Evolutionary conservation across 768 basidiomycete species (phyloP).

Genomic region (Leucocoprinus birnbaumii): DNA sequence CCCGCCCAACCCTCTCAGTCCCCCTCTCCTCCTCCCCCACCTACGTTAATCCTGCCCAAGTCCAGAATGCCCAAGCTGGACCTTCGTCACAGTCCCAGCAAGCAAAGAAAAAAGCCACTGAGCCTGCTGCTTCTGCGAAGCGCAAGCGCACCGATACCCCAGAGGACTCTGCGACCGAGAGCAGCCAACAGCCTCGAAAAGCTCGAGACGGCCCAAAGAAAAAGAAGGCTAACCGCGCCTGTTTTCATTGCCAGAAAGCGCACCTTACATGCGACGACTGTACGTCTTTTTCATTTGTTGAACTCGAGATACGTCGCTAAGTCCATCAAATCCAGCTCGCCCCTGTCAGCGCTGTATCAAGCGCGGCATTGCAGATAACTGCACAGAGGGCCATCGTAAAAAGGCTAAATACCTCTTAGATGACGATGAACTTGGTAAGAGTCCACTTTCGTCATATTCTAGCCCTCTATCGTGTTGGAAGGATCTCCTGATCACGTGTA

Average conservation of each 20-base stretch:
- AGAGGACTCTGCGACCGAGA: conserved; percentile 50
- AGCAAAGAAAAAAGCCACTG: conserved; percentile 36
- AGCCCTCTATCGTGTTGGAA: conserved; percentile 11
- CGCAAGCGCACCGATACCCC: conserved; percentile 62
- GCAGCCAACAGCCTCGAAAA: conserved; percentile 42
- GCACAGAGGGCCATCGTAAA: conserved; percentile 94
- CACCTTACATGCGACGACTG: conserved; percentile 99
- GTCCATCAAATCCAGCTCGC: conserved; percentile 55
- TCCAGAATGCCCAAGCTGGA: conserved; percentile 42
- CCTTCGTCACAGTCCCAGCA: conserved; percentile 31
- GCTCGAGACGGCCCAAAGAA: conserved; percentile 81
- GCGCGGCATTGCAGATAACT: conserved; percentile 84
- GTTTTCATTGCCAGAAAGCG: conserved; percentile 94
- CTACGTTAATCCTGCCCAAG: conserved; percentile 41
- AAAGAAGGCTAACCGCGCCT: conserved; percentile 93
- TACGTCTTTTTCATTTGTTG: conserved; percentile 39
- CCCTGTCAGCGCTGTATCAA: conserved; percentile 96
- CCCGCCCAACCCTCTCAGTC: conserved; percentile 30
- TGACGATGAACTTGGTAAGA: conserved; percentile 85
- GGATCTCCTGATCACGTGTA: conserved; percentile 33
- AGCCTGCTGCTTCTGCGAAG: conserved; percentile 34
- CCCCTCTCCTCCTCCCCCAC: conserved; percentile 23
- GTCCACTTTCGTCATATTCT: conserved; percentile 12
- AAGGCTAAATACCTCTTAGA: conserved; percentile 97
- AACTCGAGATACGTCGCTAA: conserved; percentile 11